Evolutionary conservation across 192 early-diverging fungal species (phyloP), one percentile per base, ranked within the genome.

Genomic region (Coemansia furcata): DNA sequence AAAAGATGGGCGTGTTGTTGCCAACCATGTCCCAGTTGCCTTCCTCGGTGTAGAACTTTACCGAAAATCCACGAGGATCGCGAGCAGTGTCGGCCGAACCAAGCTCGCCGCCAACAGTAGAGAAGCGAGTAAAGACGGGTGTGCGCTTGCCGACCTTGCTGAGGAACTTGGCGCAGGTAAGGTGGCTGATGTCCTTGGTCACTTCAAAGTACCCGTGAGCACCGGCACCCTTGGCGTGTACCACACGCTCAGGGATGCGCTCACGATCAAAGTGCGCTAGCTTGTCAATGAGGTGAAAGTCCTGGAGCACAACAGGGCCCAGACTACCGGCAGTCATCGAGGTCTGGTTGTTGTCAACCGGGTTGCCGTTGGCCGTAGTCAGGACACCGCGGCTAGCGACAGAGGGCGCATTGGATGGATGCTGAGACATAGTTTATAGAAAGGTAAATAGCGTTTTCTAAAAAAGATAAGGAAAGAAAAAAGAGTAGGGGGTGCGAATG

Each of bases 11-110:
- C 38, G 86, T 92, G 86, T 92, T 92, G 85, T 92, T 91, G 66
- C 91, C 91, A 30, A 94, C 92, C 86, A 92, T 88, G 73, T 94
- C 91, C 89, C 88, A 94, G 83, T 89, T 93, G 67, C 89, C 87
- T 73, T 94, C 92, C 71, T 92, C 91, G 29, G 92, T 94, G 80
- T 92, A 94, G 83, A 92, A 92, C 85, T 93, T 92, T 75, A 91
- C 72, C 21, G 91, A 86, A 44, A 94, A 93, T 7, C 91, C 93
- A 62, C 93, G 89, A 21, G 90, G 90, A 66, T 94, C 93, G 54
- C 91, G 86, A 36, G 86, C 87, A 33, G 92, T 89, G 67, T 94
- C 92, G 23, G 89, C 88, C 36, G 84, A 84, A 36, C 92, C 92
- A 44, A 82, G 84, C 79, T 88, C 87, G 63, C 92, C 93, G 66